phyloP scores from a whole-genome alignment of 352 stramenopile species.

The Phytophthora fragariaefolia region DNA sequence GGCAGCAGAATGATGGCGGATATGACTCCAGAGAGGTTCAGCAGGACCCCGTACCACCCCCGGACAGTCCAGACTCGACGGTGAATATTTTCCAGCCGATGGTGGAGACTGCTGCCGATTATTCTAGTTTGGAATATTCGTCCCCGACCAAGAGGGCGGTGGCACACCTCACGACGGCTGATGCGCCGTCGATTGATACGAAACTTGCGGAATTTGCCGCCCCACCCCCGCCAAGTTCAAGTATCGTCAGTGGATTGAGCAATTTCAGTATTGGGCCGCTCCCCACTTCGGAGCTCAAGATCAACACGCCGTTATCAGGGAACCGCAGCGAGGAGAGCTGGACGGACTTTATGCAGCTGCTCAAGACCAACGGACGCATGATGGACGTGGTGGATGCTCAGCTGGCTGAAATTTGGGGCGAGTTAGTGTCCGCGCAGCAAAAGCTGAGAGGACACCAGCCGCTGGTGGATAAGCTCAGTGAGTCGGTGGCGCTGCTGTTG shows the following conservation, averaged over 20 bases:
- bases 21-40: constrained; percentile 14
- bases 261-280: constrained; percentile 35
- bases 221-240: constrained; percentile 13
- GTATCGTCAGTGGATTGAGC: constrained; percentile 23
- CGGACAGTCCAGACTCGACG: constrained; percentile 8
- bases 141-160: constrained; percentile 17
- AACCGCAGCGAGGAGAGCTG: constrained; percentile 40
- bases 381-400: constrained; percentile 40
- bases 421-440: constrained; percentile 26
- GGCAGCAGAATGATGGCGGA: constrained; percentile 16
- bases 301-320: constrained; percentile 24
- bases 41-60: background rate
- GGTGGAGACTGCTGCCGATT: constrained; percentile 13
- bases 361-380: constrained; percentile 37
- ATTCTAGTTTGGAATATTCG: constrained; percentile 17
- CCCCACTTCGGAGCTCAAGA: constrained; percentile 27
- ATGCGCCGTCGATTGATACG: constrained; percentile 32
- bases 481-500: constrained; percentile 42
- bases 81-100: constrained; percentile 28
- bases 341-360: constrained; percentile 44
- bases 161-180: background rate
- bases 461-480: constrained; percentile 34
- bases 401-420: constrained; percentile 33
- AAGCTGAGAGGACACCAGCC: constrained; percentile 17
- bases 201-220: constrained; percentile 16